These are phyloP conservation scores for Globisporangium rhizosaccharum DNA, from an alignment of 352 stramenopile genomes.

Conservation along the genomic window DNA sequence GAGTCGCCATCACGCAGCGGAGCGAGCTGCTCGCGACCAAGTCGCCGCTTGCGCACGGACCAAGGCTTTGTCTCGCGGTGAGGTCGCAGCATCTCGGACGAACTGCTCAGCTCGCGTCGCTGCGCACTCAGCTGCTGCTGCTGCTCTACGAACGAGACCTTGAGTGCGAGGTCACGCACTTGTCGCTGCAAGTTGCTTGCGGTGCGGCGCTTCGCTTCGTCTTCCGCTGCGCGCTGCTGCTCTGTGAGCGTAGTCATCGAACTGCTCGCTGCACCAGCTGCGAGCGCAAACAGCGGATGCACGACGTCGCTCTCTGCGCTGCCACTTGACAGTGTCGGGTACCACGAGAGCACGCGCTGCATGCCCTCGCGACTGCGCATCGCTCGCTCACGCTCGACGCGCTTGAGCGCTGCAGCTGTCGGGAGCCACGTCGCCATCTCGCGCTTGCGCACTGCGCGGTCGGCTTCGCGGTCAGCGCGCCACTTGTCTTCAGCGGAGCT, in stretches of 20 bases:
- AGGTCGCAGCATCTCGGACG: too few relatives aligned
- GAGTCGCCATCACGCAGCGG: slow-evolving; percentile 4
- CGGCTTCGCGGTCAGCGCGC: slow-evolving; percentile 40
- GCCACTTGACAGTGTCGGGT: slow-evolving; percentile 14
- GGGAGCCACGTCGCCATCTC: slow-evolving; percentile 63
- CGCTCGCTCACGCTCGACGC: slow-evolving; percentile 24
- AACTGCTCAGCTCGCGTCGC: background rate
- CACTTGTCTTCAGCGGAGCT: slow-evolving; percentile 42
- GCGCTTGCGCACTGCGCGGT: slow-evolving; percentile 30
- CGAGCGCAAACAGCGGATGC: slow-evolving; percentile 30
- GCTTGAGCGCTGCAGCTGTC: slow-evolving; percentile 23
- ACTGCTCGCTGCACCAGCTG: background rate
- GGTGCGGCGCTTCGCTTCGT: slow-evolving; percentile 6
- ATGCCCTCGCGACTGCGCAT: slow-evolving; percentile 40
- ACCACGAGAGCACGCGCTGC: slow-evolving; percentile 46
- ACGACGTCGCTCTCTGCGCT: slow-evolving; percentile 22
- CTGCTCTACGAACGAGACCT: slow-evolving; percentile 32
- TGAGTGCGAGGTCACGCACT: slow-evolving; percentile 23
- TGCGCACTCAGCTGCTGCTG: background rate
- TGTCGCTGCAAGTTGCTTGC: slow-evolving; percentile 13
- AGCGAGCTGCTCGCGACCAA: slow-evolving; percentile 13
- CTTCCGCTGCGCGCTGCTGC: slow-evolving; percentile 17
- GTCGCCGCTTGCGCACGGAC: slow-evolving; percentile 12
- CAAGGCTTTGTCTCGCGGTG: background rate
- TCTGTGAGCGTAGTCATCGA: slow-evolving; percentile 9